Base-by-base conservation (phyloP, 768 basidiomycete species). In the Termitomyces sp. region DNA sequence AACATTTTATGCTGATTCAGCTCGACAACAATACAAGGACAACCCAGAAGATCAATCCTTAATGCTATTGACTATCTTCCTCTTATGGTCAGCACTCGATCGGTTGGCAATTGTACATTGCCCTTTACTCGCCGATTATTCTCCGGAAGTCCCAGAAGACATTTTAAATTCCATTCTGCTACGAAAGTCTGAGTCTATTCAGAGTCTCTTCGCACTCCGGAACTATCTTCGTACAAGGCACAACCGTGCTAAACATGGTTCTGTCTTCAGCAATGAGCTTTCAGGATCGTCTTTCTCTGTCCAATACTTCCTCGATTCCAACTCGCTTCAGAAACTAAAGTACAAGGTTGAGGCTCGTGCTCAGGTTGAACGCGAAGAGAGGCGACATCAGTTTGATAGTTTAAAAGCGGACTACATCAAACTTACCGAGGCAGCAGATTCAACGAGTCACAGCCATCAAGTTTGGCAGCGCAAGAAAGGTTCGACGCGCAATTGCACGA, bases 61-160 rank as follows among this genome's bases (percentile, higher is more conserved):
- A 2, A 78, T 83, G 73, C 61, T 83, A 44, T 64, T 84, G 49
- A 77, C 77, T 5, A 59, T 76, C 35, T 63, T 82, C 26, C 76
- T 81, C 35, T 70, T 83, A 18, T 83, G 82, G 82, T 69, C 78
- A 1, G 77, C 75, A 0, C 67, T 83, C 5, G 82, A 83, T 61
- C 71, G 61, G 28, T 35, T 77, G 14, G 71, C 66, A 2, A 65
- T 75, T 20, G 43, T 41, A 18, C 66, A 71, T 26, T 66, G 68
- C 40, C 77, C 82, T 2, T 69, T 82, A 10, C 66, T 84, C 5
- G 46, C 44, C 0, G 66, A 75, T 5, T 83, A 80, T 56, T 77
- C 79, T 12, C 80, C 82, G 0, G 80, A 79, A 58, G 66, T 84
- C 0, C 72, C 78, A 0, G 30, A 58, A 2, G 51, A 53, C 4